Conservation (phyloP, 1,284 basidiomycete genomes). For the Stereum hirsutum region DNA sequence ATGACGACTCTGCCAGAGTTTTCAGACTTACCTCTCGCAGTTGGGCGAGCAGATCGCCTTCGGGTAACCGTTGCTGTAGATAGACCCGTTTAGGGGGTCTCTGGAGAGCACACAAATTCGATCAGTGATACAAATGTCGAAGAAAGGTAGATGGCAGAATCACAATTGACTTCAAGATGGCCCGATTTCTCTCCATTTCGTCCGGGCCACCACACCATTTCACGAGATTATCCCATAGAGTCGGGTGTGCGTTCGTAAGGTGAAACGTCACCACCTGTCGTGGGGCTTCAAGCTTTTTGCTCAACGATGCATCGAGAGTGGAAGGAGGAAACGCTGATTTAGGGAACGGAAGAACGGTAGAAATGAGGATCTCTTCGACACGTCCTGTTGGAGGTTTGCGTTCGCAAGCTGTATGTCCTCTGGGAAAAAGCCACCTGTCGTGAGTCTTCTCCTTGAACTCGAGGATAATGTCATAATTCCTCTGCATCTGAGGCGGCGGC, state of each 20-base stretch:
- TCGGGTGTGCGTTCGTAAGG: slow-evolving; percentile 32
- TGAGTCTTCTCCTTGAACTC: slow-evolving; percentile 54
- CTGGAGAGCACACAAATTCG: slow-evolving; percentile 11
- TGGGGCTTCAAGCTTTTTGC: slow-evolving; percentile 10
- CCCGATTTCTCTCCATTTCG: slow-evolving; percentile 31
- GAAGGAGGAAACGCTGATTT: slow-evolving; percentile 4
- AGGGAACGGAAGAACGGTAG: slow-evolving; percentile 26
- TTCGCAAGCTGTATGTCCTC: slow-evolving; percentile 42
- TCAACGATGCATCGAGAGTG: not conserved
- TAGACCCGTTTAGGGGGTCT: slow-evolving; percentile 38
- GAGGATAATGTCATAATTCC: slow-evolving; percentile 57
- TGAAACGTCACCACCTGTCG: slow-evolving; percentile 35
- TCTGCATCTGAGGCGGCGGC: slow-evolving; percentile 10
- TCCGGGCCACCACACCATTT: slow-evolving; percentile 49
- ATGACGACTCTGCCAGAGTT: not conserved
- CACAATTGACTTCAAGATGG: slow-evolving; percentile 33
- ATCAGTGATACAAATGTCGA: too few species aligned
- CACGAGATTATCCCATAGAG: slow-evolving; percentile 43
- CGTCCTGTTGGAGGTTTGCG: slow-evolving; percentile 15
- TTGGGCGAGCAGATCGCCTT: slow-evolving; percentile 45
- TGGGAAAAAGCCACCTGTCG: slow-evolving; percentile 59
- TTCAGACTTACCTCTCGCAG: slow-evolving; percentile 43
- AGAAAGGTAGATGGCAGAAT: slow-evolving; percentile 6
- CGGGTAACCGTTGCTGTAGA: slow-evolving; percentile 45
- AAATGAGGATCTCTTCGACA: slow-evolving; percentile 25